Conservation (phyloP, 225 moss, liverwort and hornwort species). For the Anthoceros angustus region DNA sequence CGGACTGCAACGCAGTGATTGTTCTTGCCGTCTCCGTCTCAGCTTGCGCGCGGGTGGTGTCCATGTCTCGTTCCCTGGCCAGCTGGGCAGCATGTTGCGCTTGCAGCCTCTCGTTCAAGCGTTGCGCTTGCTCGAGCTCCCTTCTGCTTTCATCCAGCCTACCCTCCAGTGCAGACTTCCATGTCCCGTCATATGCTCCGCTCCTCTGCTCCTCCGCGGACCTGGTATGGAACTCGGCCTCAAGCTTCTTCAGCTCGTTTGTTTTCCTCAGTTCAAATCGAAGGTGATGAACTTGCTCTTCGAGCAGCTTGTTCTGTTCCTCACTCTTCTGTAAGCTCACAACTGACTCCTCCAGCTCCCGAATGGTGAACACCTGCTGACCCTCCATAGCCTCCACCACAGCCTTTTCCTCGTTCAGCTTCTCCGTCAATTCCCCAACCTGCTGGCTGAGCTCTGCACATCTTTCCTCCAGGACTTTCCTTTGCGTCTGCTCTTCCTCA, state of each 20-base stretch:
- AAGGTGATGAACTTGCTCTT: constrained; percentile 13
- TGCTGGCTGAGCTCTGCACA: constrained; percentile 27
- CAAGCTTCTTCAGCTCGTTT: constrained; percentile 18
- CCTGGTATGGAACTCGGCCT: constrained; percentile 11
- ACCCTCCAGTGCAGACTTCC: constrained; percentile 29
- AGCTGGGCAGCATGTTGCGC: constrained; percentile 22
- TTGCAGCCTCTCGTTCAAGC: constrained; percentile 38
- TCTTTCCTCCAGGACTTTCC: constrained; percentile 24
- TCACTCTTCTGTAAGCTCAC: constrained; percentile 43
- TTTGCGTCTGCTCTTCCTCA: constrained; percentile 20
- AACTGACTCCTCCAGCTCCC: constrained; percentile 47
- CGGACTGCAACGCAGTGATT: constrained; percentile 69
- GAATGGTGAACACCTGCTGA: constrained; percentile 49
- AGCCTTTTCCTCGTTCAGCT: constrained; percentile 33
- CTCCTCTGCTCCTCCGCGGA: constrained; percentile 4
- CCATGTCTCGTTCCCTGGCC: constrained; percentile 43
- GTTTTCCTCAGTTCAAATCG: too few species aligned
- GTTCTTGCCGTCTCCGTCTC: constrained; percentile 83
- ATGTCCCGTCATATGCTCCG: constrained; percentile 25
- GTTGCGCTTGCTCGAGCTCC: constrained; percentile 36
- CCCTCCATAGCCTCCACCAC: constrained; percentile 64
- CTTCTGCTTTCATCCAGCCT: constrained; percentile 45
- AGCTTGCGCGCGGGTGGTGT: constrained; percentile 56
- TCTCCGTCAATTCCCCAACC: constrained; percentile 30
- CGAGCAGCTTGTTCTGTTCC: constrained; percentile 34